Base-by-base conservation (phyloP, 2,329 filamentous ascomycete genomes). In the Bisporella sp. region DNA sequence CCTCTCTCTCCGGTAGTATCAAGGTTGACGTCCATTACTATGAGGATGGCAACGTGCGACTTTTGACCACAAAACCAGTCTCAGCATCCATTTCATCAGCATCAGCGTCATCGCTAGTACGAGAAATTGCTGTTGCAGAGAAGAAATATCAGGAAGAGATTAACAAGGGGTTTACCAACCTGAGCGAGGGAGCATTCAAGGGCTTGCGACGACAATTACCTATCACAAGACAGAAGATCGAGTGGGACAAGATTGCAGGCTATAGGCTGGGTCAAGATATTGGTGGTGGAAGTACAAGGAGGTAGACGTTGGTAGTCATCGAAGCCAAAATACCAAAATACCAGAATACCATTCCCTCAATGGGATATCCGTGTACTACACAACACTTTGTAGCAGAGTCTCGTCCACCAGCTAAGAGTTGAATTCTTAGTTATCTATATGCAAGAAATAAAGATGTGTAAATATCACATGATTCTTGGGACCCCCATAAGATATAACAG, bases 1-100 rank as follows among this genome's bases (percentile, higher is more conserved):
- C 79, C 1, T 75, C 75, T 45, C 73, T 97, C 41, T 82, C 84
- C 37, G 93, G 93, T 61, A 82, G 77, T 52, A 84, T 97, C 69
- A 89, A 92, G 68, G 88, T 96, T 48, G 91, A 97, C 61, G 92
- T 99, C 47, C 93, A 99, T 76, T 99, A 99, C 77, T 99, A 99
- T 73, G 93, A 99, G 72, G 95, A 99, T 66, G 93, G 93, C 55
- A 99, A 99, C 66, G 93, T 99, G 51, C 86, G 93, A 2, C 79
- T 99, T 53, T 77, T 92, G 56, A 96, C 93, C n/a, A 85, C 81
- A 64, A 96, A 96, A 72, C 74, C 85, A 8, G 68, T 92, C 9
- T 75, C 75, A 1, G 68, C 79, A 3, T 79, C 78, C 6, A 68
- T 87, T n/a, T 69, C 81, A 1, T 82, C 78, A 1, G 76, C 74